Percentiles rank a stretch among this genome's conserved stretches.
phyloP scores from a whole-genome alignment of 495 filamentous ascomycete genomes.

The Hamigera avellanea region DNA sequence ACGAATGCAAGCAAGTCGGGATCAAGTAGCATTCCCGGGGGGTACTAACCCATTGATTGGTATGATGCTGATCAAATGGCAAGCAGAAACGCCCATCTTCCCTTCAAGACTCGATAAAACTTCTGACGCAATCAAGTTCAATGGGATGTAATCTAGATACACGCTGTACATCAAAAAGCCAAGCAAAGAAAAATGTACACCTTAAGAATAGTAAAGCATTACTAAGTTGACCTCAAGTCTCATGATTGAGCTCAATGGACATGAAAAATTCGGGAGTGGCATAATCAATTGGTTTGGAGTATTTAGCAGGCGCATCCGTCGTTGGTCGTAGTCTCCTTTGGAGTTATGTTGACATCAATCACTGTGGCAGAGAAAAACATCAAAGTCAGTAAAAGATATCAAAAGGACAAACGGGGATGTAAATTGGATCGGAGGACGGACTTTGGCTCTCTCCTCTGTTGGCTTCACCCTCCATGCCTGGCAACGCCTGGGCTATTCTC shows the following conservation, averaged over 20 bases:
- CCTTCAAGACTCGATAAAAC: background rate
- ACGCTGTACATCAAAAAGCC: constrained; percentile 17
- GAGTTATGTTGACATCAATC: constrained; percentile 92
- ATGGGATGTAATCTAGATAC: constrained; percentile 12
- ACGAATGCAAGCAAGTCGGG: too few species aligned
- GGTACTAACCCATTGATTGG: background rate
- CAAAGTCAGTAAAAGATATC: constrained; percentile 10
- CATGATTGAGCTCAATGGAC: constrained; percentile 18
- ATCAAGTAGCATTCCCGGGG: too few species aligned
- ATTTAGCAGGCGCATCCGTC: constrained; percentile 73
- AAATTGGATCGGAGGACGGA: constrained; percentile 17
- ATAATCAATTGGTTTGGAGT: constrained; percentile 4
- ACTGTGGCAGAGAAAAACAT: constrained; percentile 33
- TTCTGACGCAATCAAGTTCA: background rate
- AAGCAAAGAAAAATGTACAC: constrained; percentile 29
- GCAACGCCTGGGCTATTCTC: constrained; percentile 93
- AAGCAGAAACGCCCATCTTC: background rate
- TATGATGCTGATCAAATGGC: constrained; percentile 1
- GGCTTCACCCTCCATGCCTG: constrained; percentile 89
- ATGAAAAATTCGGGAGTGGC: constrained; percentile 1
- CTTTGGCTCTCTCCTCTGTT: constrained; percentile 54
- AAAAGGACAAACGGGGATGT: background rate
- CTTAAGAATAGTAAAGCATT: constrained; percentile 29
- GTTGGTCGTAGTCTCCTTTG: constrained; percentile 54
- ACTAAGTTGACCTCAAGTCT: constrained; percentile 25